Evolutionary conservation across 1,139 yeast species (phyloP).

Genomic region (Sugiyamaella sp.): DNA sequence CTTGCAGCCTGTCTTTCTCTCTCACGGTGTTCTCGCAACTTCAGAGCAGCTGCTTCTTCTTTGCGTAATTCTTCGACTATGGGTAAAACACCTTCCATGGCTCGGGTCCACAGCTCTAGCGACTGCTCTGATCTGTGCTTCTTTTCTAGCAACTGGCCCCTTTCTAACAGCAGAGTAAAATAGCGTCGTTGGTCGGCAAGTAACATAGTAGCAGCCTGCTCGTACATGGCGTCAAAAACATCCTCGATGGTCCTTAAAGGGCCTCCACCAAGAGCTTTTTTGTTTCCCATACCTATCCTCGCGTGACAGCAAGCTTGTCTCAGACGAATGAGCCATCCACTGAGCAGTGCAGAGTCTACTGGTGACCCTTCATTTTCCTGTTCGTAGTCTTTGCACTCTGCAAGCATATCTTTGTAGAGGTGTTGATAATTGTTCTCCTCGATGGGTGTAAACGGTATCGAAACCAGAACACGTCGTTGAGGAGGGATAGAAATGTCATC

Average conservation of each 20-base stretch:
- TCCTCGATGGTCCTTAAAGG: conserved; percentile 58
- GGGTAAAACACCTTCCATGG: conserved; percentile 47
- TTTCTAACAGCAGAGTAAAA: conserved; percentile 49
- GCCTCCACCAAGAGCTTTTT: conserved; percentile 36
- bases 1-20: conserved; percentile 20
- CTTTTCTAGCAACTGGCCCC: conserved; percentile 64
- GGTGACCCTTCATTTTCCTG: conserved; percentile 45
- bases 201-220: conserved; percentile 54
- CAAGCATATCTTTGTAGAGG: conserved; percentile 60
- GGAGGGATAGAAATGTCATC: conserved; percentile 76
- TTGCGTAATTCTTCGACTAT: conserved; percentile 34
- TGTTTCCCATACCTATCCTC: conserved; percentile 57
- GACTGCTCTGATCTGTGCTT: conserved; percentile 55
- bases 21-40: conserved; percentile 31
- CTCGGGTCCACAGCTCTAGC: conserved; percentile 47
- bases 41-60: conserved; percentile 25
- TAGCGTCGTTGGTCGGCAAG: conserved; percentile 53
- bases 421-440: conserved; percentile 83
- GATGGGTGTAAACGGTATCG: conserved; percentile 74
- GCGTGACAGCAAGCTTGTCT: conserved; percentile 88
- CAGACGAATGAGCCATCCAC: conserved; percentile 63
- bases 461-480: conserved; percentile 68
- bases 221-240: conserved; percentile 65
- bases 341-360: conserved; percentile 32
- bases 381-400: conserved; percentile 59